Evolutionary conservation across 768 basidiomycete genomes (phyloP), one percentile per base, ranked within the genome.

Genomic region (Trametes villosa): DNA sequence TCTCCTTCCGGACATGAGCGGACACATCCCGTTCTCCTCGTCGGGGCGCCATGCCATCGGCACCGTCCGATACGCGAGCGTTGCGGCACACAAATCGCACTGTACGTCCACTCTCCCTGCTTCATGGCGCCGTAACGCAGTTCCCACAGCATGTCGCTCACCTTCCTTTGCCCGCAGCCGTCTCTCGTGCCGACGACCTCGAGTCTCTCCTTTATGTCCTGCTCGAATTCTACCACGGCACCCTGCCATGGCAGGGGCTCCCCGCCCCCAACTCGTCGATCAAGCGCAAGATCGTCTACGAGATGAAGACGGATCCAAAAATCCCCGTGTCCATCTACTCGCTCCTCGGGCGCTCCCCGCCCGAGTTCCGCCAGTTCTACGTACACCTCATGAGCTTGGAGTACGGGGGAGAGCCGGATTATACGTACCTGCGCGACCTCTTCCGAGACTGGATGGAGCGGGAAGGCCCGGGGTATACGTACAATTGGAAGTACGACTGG

Each of bases 161-260:
- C 15, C 15, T 36, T 36, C 12, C 11, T 47, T 8, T 17, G 9
- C 15, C 26, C 6, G 18, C 27, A 67, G 68, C 70, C 34, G 64
- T 57, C 26, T 60, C 64, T 22, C 68, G 71, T 12, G 45, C 66
- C 9, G 71, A 72, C 31, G 71, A 72, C 51, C 12, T 71, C 17
- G 69, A 71, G 53, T 46, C 67, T 4, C 46, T 71, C 15, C 62
- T 66, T 1, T 54, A 57, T 20, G 45, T 67, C 40, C 58, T 72
- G 11, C 27, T 71, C 2, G 68, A 60, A 33, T 57, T 72, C 41
- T 53, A 68, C 17, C 67, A 65, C 26, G 69, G 69, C 7, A 22
- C 27, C 18, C 63, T 71, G 0, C 71, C 71, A 1, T 72, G 69
- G 71, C 55, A 70, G 53, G 67, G 45, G 3, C 56, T 70, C 31